A percentile compares a stretch with the other conserved stretches of the same genome.
Conservation (phyloP, 768 basidiomycete species). For the Leccinellum rugosiceps region DNA sequence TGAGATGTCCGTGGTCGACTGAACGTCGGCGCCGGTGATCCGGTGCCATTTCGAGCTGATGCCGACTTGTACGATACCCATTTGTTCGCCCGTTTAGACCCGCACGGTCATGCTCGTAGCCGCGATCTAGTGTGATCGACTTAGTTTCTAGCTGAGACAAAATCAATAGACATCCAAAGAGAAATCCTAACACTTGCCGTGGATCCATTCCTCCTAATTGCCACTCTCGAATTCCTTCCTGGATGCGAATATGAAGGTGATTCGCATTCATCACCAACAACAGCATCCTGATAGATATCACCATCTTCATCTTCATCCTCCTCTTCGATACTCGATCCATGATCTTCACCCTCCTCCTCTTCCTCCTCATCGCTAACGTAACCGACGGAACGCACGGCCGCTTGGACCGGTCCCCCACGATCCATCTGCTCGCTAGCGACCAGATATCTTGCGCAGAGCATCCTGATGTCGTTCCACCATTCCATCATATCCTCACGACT, state of each 20-base stretch:
- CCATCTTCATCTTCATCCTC: conserved; percentile 51
- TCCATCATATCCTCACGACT: conserved; percentile 99
- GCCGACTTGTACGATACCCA: conserved; percentile 37
- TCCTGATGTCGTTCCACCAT: conserved; percentile 98
- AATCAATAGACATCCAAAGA: neutral
- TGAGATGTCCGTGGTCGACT: neutral
- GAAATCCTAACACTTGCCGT: conserved; percentile 42
- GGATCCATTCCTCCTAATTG: conserved; percentile 55
- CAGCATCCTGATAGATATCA: conserved; percentile 41
- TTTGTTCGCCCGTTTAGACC: conserved; percentile 3
- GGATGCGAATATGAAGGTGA: conserved; percentile 63
- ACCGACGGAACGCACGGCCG: conserved; percentile 86
- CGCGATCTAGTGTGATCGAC: conserved; percentile 16
- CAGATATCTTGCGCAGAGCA: conserved; percentile 91
- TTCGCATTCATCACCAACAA: conserved; percentile 39
- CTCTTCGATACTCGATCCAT: conserved; percentile 50
- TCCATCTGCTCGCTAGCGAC: conserved; percentile 94
- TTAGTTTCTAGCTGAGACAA: conserved; percentile 46
- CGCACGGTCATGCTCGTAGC: neutral
- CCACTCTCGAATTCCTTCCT: conserved; percentile 38
- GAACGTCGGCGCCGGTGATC: conserved; percentile 47
- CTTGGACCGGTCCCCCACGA: conserved; percentile 86
- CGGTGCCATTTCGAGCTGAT: conserved; percentile 73
- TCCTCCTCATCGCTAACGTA: conserved; percentile 80
- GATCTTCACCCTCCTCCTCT: conserved; percentile 53